Base-by-base conservation (phyloP, 139 green algal species). In the Yamagishiella unicocca region DNA sequence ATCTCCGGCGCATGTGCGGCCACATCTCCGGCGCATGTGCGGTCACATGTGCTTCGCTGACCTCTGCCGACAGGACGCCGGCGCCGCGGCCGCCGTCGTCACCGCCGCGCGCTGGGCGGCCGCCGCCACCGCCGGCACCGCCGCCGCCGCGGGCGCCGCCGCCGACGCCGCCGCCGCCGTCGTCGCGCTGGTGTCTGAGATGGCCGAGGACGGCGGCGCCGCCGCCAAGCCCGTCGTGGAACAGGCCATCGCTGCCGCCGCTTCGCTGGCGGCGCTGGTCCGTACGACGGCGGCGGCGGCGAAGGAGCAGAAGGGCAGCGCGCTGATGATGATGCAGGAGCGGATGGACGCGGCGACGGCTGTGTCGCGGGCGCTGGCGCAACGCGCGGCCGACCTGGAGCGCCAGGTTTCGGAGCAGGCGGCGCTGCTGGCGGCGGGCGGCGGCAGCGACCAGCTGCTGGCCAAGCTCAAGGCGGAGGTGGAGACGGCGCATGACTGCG, bases 401-500 rank as follows among this genome's bases (percentile, higher is more conserved):
- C 53, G 74, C 31, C 74, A 53, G 74, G n/a, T 82, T 62, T 42
- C 40, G 14, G 46, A 43, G 46, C 45, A 45, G 12, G 46, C 54
- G n/a, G 38, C 31, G 31, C 46, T 22, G 75, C 31, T 37, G 54
- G 53, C n/a, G 33, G 27, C 74, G 19, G 53, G 75, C 35, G 54
- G 75, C 33, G 75, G 73, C 43, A 43, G 38, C 54, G 75, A 83
- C 33, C 53, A 43, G 53, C 35, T 37, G 53, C 25, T 71, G 75
- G 53, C 53, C 14, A 50, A 70, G 75, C 53, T 70, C 0, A 43
- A 40, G 33, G 50, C 38, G 31, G 75, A 83, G 53, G 53, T 83
- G 35, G 75, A 64, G 75, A 64, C 55, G 37, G 50, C 75, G 53
- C 53, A 64, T 7, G 75, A 83, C 22, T 83, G 75, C 54, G 75